Evolutionary conservation across 1,139 yeast genomes (phyloP), one percentile per base, ranked within the genome.

Genomic region (Lodderomyces elongisporus): DNA sequence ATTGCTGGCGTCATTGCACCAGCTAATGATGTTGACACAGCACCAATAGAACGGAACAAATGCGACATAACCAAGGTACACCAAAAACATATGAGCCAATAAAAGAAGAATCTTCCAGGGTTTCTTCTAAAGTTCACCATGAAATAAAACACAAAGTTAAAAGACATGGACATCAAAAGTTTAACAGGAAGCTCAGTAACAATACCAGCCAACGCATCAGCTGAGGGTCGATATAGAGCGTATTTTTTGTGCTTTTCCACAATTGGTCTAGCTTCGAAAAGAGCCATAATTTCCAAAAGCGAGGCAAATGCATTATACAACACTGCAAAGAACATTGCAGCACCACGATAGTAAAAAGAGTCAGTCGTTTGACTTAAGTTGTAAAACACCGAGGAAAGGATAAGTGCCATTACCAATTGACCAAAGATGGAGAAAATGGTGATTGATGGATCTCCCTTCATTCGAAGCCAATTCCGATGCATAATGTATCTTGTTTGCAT

Each of bases 311-410:
- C 74, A 55, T 74, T 74, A 49, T 68, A 76, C 45, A 77, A 58
- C 29, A 74, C 61, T 31, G 77, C 75, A 54, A 74, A 77, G 56
- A 77, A 77, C 45, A 77, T 47, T 25, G 74, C 61, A 44, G 79
- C 79, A 47, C 77, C 74, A 51, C 82, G 63, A 33, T 71, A 70
- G 46, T 70, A 76, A 34, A 77, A 74, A 35, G 80, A 77, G 14
- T 52, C 48, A 3, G 83, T 74, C 17, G 64, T 58, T 3, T 54
- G 50, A 22, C 65, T 61, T 41, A 74, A 60, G 43, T 70, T 70
- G 52, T 71, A 77, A 49, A 70, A 77, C 51, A 85, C 76, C 1
- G 95, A 84, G 3, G 89, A 74, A 35, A 84, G 58, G 40, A 85
- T 62, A 39, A 85, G 66, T 23, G 85, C 83, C 83, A 84, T 79